Evolutionary conservation across 1,284 basidiomycete species (phyloP), one percentile per base, ranked within the genome.

Genomic region (Apiotrichum mycotoxinovorans): DNA sequence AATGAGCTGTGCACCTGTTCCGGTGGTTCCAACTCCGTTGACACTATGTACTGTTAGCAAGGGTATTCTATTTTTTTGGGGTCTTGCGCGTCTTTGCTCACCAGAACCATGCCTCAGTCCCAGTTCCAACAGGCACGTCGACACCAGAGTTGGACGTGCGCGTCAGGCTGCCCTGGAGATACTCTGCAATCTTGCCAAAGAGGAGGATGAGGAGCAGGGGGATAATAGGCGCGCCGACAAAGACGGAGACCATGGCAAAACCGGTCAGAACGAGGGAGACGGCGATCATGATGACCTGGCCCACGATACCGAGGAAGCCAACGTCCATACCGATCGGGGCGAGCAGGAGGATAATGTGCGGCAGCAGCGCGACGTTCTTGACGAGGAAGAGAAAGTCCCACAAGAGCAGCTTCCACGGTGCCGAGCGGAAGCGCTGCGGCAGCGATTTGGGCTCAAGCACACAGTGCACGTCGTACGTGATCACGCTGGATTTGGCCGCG

Each of bases 21-120:
- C 40, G 2, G 65, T 64, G n/a, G 69, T 72, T 2, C 56, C 63
- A 23, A 72, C 61, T n/a, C 70, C 70, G 54, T 72, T 72, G 25
- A 72, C 65, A 49, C 70, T 72, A 23, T n/a, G 17, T 9, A 17
- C 47, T 44, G 20, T 30, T 23, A 11, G 3, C 30, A 3, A 9
- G 17, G 4, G n/a, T 30, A 12, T 26, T 27, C 41, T n/a, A 25
- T 30, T 27, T 20, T 26, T 37, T 22, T n/a, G 33, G 37, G 22
- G 30, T 12, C n/a, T 4, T 9, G 43, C 25, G 15, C 20, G 26
- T 4, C 7, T 18, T 18, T 4, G 66, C 69, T 67, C 54, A 71
- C 69, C 62, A 67, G 38, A 71, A 52, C 69, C 69, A 71, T 9
- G 50, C 52, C 51, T 57, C 66, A 40, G 54, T 54, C 25, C 63